Conservation (phyloP, 345 rosid species). For the Trapa bicornis region DNA sequence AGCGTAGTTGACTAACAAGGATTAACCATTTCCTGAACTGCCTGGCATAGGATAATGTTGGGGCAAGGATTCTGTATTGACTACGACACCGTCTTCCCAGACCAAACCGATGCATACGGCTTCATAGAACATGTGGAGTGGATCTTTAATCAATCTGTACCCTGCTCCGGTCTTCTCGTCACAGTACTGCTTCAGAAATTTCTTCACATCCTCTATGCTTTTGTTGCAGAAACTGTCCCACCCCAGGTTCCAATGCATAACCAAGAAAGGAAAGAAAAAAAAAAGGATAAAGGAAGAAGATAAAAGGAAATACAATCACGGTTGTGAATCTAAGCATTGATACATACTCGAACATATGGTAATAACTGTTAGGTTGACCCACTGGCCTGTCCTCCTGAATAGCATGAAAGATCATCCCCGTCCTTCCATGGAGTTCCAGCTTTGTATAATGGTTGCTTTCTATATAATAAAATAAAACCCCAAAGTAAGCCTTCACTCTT, state of each 20-base stretch:
- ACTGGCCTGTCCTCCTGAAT: conserved; percentile 18
- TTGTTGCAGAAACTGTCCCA: conserved; percentile 26
- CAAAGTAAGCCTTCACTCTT: too few relatives aligned
- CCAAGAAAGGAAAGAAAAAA: neutral
- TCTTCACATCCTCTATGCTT: conserved; percentile 28
- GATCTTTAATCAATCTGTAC: conserved; percentile 28
- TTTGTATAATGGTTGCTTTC: conserved; percentile 17
- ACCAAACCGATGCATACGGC: conserved; percentile 27
- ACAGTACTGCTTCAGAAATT: conserved; percentile 32
- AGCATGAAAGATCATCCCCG: conserved; percentile 42
- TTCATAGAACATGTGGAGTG: conserved; percentile 33
- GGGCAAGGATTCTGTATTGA: neutral
- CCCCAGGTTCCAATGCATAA: neutral
- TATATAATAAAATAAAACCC: neutral
- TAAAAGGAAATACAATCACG: too few relatives aligned
- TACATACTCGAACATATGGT: conserved; percentile 41
- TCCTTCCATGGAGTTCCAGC: conserved; percentile 51
- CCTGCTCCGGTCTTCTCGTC: conserved; percentile 23
- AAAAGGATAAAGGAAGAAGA: neutral
- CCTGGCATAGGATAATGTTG: conserved; percentile 12
- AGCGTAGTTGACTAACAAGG: too few relatives aligned
- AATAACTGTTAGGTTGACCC: neutral
- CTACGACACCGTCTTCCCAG: conserved; percentile 7
- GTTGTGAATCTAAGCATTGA: too few relatives aligned
- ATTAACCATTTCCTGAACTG: neutral